phyloP scores from a whole-genome alignment of 441 rosid genomes.

The Aquilaria agallochum region DNA sequence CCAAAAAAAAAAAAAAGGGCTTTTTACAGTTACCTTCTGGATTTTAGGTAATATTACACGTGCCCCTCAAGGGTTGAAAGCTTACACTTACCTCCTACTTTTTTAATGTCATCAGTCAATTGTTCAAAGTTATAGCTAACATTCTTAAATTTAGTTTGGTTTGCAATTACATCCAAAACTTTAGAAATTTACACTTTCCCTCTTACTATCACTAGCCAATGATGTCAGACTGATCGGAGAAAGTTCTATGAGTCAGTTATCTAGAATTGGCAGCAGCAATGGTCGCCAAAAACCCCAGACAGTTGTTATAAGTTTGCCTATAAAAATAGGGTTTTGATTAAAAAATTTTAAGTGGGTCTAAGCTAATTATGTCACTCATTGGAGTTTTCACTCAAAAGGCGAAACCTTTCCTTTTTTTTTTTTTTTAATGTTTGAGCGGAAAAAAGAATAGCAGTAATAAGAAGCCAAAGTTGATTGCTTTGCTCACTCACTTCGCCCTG shows the following conservation, averaged over 20 bases:
- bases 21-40: too few relatives aligned
- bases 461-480: slow-evolving; percentile 36
- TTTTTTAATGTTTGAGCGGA: slow-evolving; percentile 29
- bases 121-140: too few relatives aligned
- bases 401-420: neutral
- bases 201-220: slow-evolving; percentile 34
- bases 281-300: slow-evolving; percentile 50
- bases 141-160: too few relatives aligned
- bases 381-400: slow-evolving; percentile 17
- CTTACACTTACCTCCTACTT: too few relatives aligned
- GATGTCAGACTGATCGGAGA: slow-evolving; percentile 85
- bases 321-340: slow-evolving; percentile 23
- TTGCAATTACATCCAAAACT: too few relatives aligned
- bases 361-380: slow-evolving; percentile 22
- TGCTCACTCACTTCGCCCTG: slow-evolving; percentile 12
- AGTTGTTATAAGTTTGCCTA: slow-evolving; percentile 12
- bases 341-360: slow-evolving; percentile 13
- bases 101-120: too few relatives aligned
- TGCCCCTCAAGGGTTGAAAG: too few relatives aligned
- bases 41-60: too few relatives aligned
- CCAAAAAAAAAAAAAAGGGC: too few relatives aligned
- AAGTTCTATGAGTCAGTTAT: slow-evolving; percentile 48
- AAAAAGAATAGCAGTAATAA: slow-evolving; percentile 5
- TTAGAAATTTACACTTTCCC: too few relatives aligned
- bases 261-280: slow-evolving; percentile 55